A percentile compares a stretch with the other conserved stretches of the same genome.
These are phyloP conservation scores for Pezicula rhizophila DNA, from an alignment of 2,329 filamentous ascomycete genomes.

Conservation along the genomic window DNA sequence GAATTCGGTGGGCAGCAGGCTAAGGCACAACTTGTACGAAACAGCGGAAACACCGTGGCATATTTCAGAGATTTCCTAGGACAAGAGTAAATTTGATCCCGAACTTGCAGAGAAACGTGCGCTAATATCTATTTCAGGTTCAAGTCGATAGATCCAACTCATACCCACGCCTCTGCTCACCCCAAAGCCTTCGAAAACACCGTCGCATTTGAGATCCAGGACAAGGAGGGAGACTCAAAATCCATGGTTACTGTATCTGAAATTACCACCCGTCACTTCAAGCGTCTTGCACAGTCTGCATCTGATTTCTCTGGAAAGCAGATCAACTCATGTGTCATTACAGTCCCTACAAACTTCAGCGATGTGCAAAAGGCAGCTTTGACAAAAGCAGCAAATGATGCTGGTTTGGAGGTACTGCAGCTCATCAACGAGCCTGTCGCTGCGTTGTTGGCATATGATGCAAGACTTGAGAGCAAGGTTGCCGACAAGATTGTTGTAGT, in stretches of 20 bases:
- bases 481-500: slow-evolving; percentile 88
- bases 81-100: slow-evolving; percentile 69
- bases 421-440: slow-evolving; percentile 88
- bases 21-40: slow-evolving; percentile 88
- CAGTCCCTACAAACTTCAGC: slow-evolving; percentile 87
- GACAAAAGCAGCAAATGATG: slow-evolving; percentile 68
- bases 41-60: slow-evolving; percentile 86
- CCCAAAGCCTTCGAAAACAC: slow-evolving; percentile 67
- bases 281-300: slow-evolving; percentile 74
- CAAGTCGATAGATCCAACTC: slow-evolving; percentile 92
- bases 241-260: slow-evolving; percentile 75
- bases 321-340: slow-evolving; percentile 91
- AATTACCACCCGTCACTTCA: slow-evolving; percentile 77
- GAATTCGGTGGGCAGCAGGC: slow-evolving; percentile 96
- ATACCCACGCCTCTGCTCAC: slow-evolving; percentile 89
- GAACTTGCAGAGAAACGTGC: background rate
- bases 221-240: slow-evolving; percentile 58
- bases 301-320: slow-evolving; percentile 88
- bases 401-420: slow-evolving; percentile 84
- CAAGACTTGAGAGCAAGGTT: slow-evolving; percentile 65
- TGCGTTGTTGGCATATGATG: slow-evolving; percentile 85
- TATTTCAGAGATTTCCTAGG: slow-evolving; percentile 96
- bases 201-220: slow-evolving; percentile 78
- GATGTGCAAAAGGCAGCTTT: slow-evolving; percentile 82
- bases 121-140: slow-evolving; percentile 47